phyloP scores from a whole-genome alignment of 495 filamentous ascomycete genomes.

The Neurospora tetrasperma region DNA sequence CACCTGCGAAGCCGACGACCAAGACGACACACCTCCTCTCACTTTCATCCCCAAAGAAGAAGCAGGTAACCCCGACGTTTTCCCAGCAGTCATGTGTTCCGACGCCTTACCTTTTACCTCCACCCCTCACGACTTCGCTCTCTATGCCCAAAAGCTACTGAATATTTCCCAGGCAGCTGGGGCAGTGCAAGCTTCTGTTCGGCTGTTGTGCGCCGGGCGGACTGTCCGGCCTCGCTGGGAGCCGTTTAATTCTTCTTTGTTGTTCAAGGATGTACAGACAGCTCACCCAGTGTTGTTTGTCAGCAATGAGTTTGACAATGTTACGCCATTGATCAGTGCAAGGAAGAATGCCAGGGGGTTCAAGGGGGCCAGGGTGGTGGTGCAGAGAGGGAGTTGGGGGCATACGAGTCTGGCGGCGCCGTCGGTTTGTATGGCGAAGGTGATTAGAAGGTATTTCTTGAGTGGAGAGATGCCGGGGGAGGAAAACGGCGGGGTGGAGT shows the following conservation, averaged over 20 bases:
- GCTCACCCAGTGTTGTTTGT: constrained; percentile 44
- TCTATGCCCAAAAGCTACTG: constrained; percentile 35
- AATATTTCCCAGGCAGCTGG: constrained; percentile 42
- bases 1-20: constrained; percentile 25
- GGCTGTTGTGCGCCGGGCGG: constrained; percentile 49
- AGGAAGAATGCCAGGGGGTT: constrained; percentile 41
- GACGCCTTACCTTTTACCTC: constrained; percentile 39
- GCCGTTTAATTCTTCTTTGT: constrained; percentile 19
- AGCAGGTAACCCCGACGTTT: constrained; percentile 38
- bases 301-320: constrained; percentile 46
- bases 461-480: constrained; percentile 17
- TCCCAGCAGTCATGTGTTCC: constrained; percentile 50
- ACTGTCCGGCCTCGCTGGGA: constrained; percentile 47
- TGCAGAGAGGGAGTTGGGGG: constrained; percentile 42
- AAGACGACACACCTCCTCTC: constrained; percentile 11
- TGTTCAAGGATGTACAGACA: constrained; percentile 16
- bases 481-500: constrained; percentile 11
- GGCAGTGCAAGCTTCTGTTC: constrained; percentile 47
- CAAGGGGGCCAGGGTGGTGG: constrained; percentile 40
- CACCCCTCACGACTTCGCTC: constrained; percentile 34
- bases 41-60: constrained; percentile 12
- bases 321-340: constrained; percentile 43
- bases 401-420: constrained; percentile 29
- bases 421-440: constrained; percentile 24
- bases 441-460: constrained; percentile 25